phyloP scores from a whole-genome alignment of 768 basidiomycete species.

The Boletus barrowsii region DNA sequence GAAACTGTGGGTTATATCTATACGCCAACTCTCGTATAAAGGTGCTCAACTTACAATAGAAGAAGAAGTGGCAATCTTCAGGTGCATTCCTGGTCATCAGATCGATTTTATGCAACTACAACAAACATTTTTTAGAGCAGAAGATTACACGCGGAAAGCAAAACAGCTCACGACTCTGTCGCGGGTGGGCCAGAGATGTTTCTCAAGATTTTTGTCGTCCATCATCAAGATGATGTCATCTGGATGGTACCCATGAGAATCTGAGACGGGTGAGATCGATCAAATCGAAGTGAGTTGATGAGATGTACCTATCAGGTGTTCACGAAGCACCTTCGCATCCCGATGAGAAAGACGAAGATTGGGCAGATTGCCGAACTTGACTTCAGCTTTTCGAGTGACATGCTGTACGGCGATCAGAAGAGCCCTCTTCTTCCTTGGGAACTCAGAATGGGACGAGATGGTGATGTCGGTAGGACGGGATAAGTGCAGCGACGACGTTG shows the following conservation, averaged over 20 bases:
- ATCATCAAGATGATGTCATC: constrained; percentile 44
- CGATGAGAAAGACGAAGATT: constrained; percentile 19
- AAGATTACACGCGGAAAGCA: neutral
- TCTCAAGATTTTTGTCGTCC: constrained; percentile 32
- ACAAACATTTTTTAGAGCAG: neutral
- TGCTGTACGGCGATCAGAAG: constrained; percentile 18
- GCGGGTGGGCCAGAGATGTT: constrained; percentile 39
- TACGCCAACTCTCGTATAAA: too few relatives aligned
- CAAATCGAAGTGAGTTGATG: neutral
- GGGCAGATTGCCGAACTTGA: neutral
- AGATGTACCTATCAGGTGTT: constrained; percentile 16
- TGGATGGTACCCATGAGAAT: constrained; percentile 35
- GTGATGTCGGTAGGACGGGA: neutral
- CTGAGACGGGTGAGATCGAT: constrained; percentile 20
- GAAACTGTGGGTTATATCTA: constrained; percentile 10
- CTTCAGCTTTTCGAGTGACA: constrained; percentile 2
- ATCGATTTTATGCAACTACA: constrained; percentile 39
- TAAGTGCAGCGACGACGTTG: too few relatives aligned
- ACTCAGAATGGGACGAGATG: neutral
- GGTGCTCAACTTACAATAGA: constrained; percentile 44
- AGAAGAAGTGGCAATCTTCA: constrained; percentile 48
- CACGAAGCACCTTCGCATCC: constrained; percentile 16
- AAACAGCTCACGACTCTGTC: constrained; percentile 41
- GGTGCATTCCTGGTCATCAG: constrained; percentile 40
- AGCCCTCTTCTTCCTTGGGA: constrained; percentile 13